Percentiles rank a stretch among this genome's conserved stretches.
Conservation (phyloP, 1,284 basidiomycete species). For the Chalciporus sp. region DNA sequence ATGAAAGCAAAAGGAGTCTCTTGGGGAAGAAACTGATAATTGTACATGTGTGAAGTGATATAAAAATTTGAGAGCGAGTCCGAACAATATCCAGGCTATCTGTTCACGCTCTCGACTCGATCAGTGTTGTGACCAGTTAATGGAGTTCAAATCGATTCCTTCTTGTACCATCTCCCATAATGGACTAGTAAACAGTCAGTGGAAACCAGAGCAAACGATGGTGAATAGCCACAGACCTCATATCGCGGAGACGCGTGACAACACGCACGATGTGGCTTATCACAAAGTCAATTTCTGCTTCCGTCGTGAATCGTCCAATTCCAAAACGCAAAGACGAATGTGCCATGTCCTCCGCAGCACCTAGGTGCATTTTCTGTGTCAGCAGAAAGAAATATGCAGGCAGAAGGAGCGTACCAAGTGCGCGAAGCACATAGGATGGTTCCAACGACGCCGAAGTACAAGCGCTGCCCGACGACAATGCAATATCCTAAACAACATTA, state of each 20-base stretch:
- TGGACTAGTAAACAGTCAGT: conserved; percentile 53
- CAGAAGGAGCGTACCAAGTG: conserved; percentile 63
- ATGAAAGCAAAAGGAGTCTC: not conserved
- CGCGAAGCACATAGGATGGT: conserved; percentile 97
- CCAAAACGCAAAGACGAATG: conserved; percentile 98
- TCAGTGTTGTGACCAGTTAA: conserved; percentile 86
- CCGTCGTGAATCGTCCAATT: conserved; percentile 97
- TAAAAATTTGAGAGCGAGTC: conserved; percentile 1
- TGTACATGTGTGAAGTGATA: conserved; percentile 13
- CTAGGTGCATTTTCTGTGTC: conserved; percentile 37
- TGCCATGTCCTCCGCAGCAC: conserved; percentile 98
- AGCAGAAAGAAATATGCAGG: not conserved
- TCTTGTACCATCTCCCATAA: conserved; percentile 99
- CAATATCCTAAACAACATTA: conserved; percentile 72
- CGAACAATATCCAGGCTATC: conserved; percentile 1
- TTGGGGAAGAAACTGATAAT: not conserved
- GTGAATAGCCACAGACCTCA: conserved; percentile 45
- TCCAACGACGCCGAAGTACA: conserved; percentile 99
- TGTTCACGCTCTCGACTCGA: not conserved
- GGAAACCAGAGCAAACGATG: conserved; percentile 8
- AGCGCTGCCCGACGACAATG: conserved; percentile 96
- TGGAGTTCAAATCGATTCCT: conserved; percentile 91
- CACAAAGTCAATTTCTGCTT: conserved; percentile 96
- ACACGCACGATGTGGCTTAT: conserved; percentile 86
- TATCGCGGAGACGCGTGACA: conserved; percentile 75